Conservation (phyloP, 2,329 filamentous ascomycete species). For the Colletotrichum cordylinicola region DNA sequence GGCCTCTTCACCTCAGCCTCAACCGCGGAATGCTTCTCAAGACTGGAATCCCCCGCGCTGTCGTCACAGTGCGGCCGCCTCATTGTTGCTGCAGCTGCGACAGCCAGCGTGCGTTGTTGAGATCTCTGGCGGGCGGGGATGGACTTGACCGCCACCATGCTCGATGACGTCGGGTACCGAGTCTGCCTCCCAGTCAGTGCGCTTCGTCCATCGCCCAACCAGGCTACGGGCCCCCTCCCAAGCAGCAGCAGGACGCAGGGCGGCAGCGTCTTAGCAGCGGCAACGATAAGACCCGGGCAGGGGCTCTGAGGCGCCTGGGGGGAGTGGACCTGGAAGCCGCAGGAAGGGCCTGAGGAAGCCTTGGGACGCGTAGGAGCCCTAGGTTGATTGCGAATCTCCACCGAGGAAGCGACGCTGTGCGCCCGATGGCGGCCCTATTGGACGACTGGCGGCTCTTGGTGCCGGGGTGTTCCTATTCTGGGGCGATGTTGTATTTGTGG, state of each 20-base stretch:
- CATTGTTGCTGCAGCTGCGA: neutral
- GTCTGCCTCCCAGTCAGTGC: neutral
- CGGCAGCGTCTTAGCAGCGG: neutral
- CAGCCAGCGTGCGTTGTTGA: neutral
- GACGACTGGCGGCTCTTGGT: neutral
- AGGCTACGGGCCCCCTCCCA: neutral
- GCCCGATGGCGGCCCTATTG: slow-evolving; percentile 20
- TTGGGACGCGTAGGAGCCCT: neutral
- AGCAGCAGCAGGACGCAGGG: neutral
- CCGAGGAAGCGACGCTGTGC: neutral
- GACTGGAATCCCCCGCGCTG: neutral
- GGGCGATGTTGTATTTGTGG: neutral
- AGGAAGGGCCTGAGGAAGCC: neutral
- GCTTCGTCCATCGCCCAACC: slow-evolving; percentile 3
- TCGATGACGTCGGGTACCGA: slow-evolving; percentile 22
- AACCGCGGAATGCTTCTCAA: neutral
- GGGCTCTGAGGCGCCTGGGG: neutral
- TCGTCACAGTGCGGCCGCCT: neutral
- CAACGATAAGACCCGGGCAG: neutral
- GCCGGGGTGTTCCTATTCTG: neutral
- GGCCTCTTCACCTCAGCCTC: neutral
- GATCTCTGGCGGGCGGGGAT: neutral
- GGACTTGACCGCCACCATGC: slow-evolving; percentile 13
- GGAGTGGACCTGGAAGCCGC: neutral
- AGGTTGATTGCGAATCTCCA: slow-evolving; percentile 1